Evolutionary conservation across 257 asterid genomes (phyloP), one percentile per base, ranked within the genome.

Genomic region (Ballota nigra): DNA sequence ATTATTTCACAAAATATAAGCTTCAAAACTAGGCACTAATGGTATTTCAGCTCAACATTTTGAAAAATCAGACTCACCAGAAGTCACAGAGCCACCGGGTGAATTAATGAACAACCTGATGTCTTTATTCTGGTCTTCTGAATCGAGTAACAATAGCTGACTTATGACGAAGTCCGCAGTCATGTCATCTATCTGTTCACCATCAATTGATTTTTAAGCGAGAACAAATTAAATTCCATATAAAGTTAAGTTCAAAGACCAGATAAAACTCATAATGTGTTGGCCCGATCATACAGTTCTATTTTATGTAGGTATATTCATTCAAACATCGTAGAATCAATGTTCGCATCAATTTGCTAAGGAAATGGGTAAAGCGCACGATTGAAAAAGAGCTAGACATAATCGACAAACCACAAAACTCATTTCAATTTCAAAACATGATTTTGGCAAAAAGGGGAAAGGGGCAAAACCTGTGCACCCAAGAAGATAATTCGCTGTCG

Each of bases 21-120:
- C 31, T 63, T 72, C 59, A 55, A 52, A 7, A 43, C 6, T 33
- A 53, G 66, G 28, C 58, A 58, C 69, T 38, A 15, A 6, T 47
- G 20, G 26, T n/a, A n/a, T n/a, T n/a, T n/a, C n/a, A n/a, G n/a
- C 31, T 45, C 7, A 74, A 77, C 47, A 36, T 2, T 47, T 22
- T 6, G 65, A 67, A 56, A 58, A 73, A 23, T 12, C 33, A 11
- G 56, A 76, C 87, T 83, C 76, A 95, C 99, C 99, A 68, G 99
- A 93, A 72, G 99, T 92, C 41, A 86, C 90, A 24, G 98, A 92
- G 73, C 98, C 99, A 78, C 99, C 99, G 5, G 98, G 96, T 13
- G 98, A 92, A 81, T 92, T 92, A 70, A 95, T 92, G 79, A 95
- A 81, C 90, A 95, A 67, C 71, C 66, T 88, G 81, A 95, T 95